A percentile compares a stretch with the other conserved stretches of the same genome.
Conservation (phyloP, 345 rosid species). For the Anacardium occidentale region DNA sequence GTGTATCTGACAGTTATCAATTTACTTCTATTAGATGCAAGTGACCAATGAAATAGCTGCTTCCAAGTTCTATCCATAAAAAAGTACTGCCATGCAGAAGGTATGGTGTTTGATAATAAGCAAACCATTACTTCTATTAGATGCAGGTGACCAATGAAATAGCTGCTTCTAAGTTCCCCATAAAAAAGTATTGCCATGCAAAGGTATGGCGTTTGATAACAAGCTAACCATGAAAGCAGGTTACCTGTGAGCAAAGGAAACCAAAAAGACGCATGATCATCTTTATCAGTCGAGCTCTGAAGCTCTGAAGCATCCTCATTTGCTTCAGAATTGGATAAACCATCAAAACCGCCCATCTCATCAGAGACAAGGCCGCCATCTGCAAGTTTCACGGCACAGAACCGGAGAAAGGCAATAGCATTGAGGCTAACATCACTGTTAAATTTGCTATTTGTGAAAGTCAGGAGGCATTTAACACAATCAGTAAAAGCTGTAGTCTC, state of each 20-base stretch:
- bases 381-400: slow-evolving; percentile 92
- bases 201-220: slow-evolving; percentile 3
- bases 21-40: neutral
- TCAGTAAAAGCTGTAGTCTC: slow-evolving; percentile 86
- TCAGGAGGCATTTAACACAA: slow-evolving; percentile 87
- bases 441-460: slow-evolving; percentile 87
- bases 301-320: slow-evolving; percentile 41
- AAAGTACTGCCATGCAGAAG: no score
- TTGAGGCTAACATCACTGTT: slow-evolving; percentile 90
- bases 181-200: neutral
- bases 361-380: slow-evolving; percentile 80
- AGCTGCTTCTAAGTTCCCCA: neutral
- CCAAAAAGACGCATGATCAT: slow-evolving; percentile 88
- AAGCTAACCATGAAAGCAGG: slow-evolving; percentile 11
- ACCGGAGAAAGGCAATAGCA: slow-evolving; percentile 94
- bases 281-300: slow-evolving; percentile 44
- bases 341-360: slow-evolving; percentile 49
- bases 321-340: slow-evolving; percentile 22
- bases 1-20: neutral
- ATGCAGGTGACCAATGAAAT: neutral
- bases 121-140: slow-evolving; percentile 5
- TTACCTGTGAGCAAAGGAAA: slow-evolving; percentile 91
- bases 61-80: no score
- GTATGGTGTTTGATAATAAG: no score
- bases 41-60: neutral